phyloP scores from a whole-genome alignment of 2,329 filamentous ascomycete genomes.

The Xylaria multiplex region DNA sequence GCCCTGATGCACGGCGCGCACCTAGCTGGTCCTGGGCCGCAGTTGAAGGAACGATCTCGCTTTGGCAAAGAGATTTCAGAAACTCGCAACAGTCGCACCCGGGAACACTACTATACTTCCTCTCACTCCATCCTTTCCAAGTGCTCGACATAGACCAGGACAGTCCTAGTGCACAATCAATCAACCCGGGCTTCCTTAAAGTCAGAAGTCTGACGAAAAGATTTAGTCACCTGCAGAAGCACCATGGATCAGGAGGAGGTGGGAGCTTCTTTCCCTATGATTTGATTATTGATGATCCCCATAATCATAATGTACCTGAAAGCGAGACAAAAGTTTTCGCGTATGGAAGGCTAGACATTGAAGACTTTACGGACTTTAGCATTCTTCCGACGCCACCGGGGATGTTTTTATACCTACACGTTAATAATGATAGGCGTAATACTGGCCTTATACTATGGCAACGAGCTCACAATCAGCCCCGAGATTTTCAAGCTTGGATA shows the following conservation, averaged over 20 bases:
- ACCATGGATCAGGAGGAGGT: neutral
- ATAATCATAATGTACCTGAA: neutral
- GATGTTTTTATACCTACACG: slow-evolving; percentile 28
- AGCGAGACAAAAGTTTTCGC: slow-evolving; percentile 12
- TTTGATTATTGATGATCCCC: neutral
- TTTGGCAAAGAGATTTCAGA: slow-evolving; percentile 32
- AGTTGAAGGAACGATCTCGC: slow-evolving; percentile 32
- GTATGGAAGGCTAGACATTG: slow-evolving; percentile 25
- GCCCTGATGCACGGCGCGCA: slow-evolving; percentile 30
- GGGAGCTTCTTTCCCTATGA: slow-evolving; percentile 30
- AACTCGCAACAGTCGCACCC: slow-evolving; percentile 6
- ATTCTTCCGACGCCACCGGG: neutral
- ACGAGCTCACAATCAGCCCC: neutral
- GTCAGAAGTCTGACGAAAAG: slow-evolving; percentile 25
- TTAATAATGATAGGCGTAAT: slow-evolving; percentile 30
- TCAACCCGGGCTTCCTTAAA: slow-evolving; percentile 28
- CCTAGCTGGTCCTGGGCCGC: slow-evolving; percentile 40
- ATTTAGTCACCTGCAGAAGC: slow-evolving; percentile 13
- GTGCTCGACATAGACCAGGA: slow-evolving; percentile 28
- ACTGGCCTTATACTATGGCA: slow-evolving; percentile 28
- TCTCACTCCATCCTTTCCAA: slow-evolving; percentile 26
- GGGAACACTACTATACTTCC: slow-evolving; percentile 13
- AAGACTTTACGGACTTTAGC: neutral
- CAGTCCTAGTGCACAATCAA: slow-evolving; percentile 10
- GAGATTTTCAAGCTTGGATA: slow-evolving; percentile 16